Conservation (phyloP, 208 protist genomes). For the Phytomonas sp. region DNA sequence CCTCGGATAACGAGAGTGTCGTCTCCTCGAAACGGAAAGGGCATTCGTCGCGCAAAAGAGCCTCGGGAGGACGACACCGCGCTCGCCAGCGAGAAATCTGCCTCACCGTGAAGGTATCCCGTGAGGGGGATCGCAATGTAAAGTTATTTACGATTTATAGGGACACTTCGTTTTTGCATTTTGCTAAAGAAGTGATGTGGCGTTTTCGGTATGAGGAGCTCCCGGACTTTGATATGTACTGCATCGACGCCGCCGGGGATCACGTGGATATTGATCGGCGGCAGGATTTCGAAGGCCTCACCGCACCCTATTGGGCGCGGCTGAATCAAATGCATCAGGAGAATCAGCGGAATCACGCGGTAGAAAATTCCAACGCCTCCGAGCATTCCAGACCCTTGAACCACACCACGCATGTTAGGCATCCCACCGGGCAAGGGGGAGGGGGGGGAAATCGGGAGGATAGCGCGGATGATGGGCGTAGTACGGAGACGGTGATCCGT, state of each 20-base stretch:
- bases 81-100: conserved; percentile 5
- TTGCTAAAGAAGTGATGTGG: conserved; percentile 44
- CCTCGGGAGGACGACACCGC: no score
- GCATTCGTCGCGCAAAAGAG: no score
- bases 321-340: not conserved
- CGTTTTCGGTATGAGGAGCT: conserved; percentile 54
- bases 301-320: conserved; percentile 22
- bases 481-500: conserved; percentile 51
- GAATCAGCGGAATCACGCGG: not conserved
- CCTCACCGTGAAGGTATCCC: conserved; percentile 59
- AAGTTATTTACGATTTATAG: conserved; percentile 47
- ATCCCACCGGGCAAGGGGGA: not conserved
- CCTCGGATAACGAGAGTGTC: not conserved
- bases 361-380: not conserved
- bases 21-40: no score
- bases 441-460: not conserved
- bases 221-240: conserved; percentile 78
- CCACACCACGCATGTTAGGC: not conserved
- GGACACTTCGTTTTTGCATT: conserved; percentile 31
- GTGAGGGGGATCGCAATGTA: conserved; percentile 70
- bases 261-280: conserved; percentile 72
- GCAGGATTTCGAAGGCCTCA: conserved; percentile 50
- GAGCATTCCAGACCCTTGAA: not conserved
- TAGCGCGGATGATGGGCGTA: conserved; percentile 21
- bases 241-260: conserved; percentile 53